Conservation (phyloP, 2,329 filamentous ascomycete genomes). For the Phoma sp. region DNA sequence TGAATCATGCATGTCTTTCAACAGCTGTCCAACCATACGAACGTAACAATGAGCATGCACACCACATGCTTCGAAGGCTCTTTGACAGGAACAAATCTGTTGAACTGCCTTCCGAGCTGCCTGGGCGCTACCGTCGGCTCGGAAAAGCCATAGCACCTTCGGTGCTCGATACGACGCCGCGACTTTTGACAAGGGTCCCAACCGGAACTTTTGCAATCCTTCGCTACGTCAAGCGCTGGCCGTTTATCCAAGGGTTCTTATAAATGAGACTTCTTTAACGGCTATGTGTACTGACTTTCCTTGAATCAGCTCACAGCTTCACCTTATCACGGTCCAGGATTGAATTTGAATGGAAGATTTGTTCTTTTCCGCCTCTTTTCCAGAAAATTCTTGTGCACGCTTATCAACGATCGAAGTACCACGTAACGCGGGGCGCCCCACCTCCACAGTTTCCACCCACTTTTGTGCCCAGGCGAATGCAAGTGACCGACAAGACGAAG, state of each 20-base stretch:
- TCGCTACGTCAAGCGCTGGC: slow-evolving; percentile 8
- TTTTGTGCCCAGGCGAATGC: slow-evolving; percentile 11
- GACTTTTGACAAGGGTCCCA: background rate
- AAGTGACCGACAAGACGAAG: slow-evolving; percentile 6
- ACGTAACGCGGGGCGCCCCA: background rate
- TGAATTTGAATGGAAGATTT: no score
- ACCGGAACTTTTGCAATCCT: slow-evolving; percentile 7
- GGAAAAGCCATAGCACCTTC: background rate
- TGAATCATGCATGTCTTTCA: slow-evolving; percentile 3
- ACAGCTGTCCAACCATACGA: background rate
- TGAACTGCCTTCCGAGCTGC: background rate
- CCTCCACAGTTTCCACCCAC: slow-evolving; percentile 14
- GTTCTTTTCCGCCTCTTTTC: no score
- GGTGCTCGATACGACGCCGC: slow-evolving; percentile 15
- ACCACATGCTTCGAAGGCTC: background rate
- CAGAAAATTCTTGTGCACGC: background rate
- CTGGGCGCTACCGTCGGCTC: slow-evolving; percentile 1
- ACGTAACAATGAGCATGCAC: background rate
- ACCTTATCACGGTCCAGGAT: no score
- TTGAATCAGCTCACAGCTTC: background rate
- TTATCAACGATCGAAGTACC: background rate
- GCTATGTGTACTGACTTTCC: no score
- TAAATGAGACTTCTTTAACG: background rate
- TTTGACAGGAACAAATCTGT: background rate
- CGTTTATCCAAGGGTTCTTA: background rate